Percentiles rank a stretch among this genome's conserved stretches.
phyloP scores from a whole-genome alignment of 805 yeast genomes.

The Torulaspora indica region DNA sequence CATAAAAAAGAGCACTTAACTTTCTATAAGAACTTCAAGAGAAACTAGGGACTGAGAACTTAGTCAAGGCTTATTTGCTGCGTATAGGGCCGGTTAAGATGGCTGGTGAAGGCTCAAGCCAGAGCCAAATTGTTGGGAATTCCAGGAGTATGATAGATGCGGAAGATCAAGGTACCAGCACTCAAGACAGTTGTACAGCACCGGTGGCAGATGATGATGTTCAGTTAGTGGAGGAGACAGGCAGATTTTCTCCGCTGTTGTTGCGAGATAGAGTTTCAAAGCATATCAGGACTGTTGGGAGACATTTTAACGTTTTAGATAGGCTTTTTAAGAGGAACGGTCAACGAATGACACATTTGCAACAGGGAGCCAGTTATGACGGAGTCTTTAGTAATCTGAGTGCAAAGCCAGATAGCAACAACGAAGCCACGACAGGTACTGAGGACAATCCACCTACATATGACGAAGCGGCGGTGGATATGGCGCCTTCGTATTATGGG shows the following conservation, averaged over 20 bases:
- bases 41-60: background rate
- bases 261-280: slow-evolving; percentile 23
- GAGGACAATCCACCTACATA: slow-evolving; percentile 75
- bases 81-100: background rate
- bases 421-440: slow-evolving; percentile 21
- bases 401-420: slow-evolving; percentile 71
- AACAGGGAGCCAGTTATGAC: slow-evolving; percentile 43
- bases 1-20: background rate
- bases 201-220: background rate
- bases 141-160: slow-evolving; percentile 10
- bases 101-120: slow-evolving; percentile 11
- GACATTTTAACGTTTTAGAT: slow-evolving; percentile 40
- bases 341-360: slow-evolving; percentile 16
- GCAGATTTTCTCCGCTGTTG: slow-evolving; percentile 10
- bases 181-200: background rate
- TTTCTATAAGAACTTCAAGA: background rate
- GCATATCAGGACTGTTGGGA: slow-evolving; percentile 31
- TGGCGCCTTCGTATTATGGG: slow-evolving; percentile 97
- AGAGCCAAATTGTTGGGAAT: slow-evolving; percentile 12
- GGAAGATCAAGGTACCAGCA: background rate
- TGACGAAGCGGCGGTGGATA: slow-evolving; percentile 91
- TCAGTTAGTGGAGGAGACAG: slow-evolving; percentile 6
- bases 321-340: slow-evolving; percentile 31
- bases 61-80: background rate
- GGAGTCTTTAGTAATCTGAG: slow-evolving; percentile 91